These are phyloP conservation scores for Athelia psychrophila DNA, from an alignment of 1,284 basidiomycete species.

Conservation along the genomic window DNA sequence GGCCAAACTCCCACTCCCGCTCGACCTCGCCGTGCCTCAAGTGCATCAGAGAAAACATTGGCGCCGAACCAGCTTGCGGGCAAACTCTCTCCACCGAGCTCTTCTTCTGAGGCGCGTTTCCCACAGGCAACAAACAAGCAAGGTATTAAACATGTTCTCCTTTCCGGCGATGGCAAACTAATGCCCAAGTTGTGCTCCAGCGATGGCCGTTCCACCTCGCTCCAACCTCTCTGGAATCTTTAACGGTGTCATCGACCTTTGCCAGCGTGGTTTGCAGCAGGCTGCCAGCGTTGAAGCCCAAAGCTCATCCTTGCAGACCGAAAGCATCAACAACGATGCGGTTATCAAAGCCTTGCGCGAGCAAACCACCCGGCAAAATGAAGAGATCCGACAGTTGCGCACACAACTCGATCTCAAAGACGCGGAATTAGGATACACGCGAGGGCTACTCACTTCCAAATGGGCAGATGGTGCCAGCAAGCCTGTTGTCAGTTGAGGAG, in stretches of 20 bases:
- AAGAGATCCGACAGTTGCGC: background rate
- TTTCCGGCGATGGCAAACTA: too few relatives aligned
- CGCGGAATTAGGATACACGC: background rate
- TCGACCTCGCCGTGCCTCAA: too few relatives aligned
- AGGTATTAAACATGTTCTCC: too few relatives aligned
- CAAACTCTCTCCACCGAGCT: too few relatives aligned
- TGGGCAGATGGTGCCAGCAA: background rate
- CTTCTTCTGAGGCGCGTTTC: too few relatives aligned
- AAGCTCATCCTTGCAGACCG: background rate
- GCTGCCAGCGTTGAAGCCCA: background rate
- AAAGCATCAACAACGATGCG: background rate
- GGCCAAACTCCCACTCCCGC: too few relatives aligned
- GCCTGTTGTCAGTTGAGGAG: background rate
- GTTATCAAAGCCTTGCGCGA: background rate
- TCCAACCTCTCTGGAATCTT: background rate
- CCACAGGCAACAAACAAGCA: too few relatives aligned
- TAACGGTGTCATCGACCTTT: slow-evolving; percentile 1
- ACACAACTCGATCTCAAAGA: background rate
- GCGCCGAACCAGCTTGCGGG: too few relatives aligned
- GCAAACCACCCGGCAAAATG: background rate
- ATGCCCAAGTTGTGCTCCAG: too few relatives aligned
- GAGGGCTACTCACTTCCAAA: background rate
- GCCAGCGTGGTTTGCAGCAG: background rate
- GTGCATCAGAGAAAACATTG: too few relatives aligned
- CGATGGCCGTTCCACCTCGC: background rate